These are phyloP conservation scores for Vigna nakashimae DNA, from an alignment of 306 rosid species.

Conservation along the genomic window DNA sequence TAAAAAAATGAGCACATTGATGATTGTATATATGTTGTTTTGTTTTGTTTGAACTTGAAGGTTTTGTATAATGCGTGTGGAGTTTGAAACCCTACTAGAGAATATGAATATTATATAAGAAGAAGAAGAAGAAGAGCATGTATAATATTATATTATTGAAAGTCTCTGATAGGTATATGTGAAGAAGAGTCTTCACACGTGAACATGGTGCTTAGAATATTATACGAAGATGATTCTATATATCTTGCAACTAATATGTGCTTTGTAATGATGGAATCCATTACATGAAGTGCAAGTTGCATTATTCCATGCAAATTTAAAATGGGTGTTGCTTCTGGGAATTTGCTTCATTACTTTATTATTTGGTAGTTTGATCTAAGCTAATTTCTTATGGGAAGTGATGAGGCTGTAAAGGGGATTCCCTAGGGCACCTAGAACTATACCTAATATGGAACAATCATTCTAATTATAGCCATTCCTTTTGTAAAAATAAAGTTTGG, in stretches of 20 bases:
- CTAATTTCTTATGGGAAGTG: slow-evolving; percentile 42
- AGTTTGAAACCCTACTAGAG: no score
- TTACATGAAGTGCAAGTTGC: slow-evolving; percentile 44
- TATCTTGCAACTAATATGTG: slow-evolving; percentile 34
- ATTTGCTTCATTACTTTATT: slow-evolving; percentile 42
- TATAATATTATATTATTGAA: slow-evolving; percentile 29
- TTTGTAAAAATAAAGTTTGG: neutral
- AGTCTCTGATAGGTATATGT: slow-evolving; percentile 39
- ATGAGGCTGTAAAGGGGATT: slow-evolving; percentile 52
- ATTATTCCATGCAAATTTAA: slow-evolving; percentile 41
- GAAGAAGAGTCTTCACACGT: slow-evolving; percentile 34
- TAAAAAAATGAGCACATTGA: neutral
- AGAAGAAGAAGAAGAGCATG: neutral
- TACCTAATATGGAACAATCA: slow-evolving; percentile 35
- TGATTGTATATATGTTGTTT: neutral
- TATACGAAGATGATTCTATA: slow-evolving; percentile 30
- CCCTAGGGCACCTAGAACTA: slow-evolving; percentile 23
- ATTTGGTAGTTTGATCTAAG: slow-evolving; percentile 8
- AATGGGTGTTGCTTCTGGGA: slow-evolving; percentile 31
- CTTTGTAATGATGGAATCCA: slow-evolving; percentile 54
- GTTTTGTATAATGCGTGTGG: no score
- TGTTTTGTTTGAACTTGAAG: neutral
- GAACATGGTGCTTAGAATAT: slow-evolving; percentile 44
- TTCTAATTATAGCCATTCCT: slow-evolving; percentile 30
- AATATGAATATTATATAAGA: no score